These are phyloP conservation scores for Kewa caespitosa DNA, from an alignment of 179 eudicot genomes.

Conservation along the genomic window DNA sequence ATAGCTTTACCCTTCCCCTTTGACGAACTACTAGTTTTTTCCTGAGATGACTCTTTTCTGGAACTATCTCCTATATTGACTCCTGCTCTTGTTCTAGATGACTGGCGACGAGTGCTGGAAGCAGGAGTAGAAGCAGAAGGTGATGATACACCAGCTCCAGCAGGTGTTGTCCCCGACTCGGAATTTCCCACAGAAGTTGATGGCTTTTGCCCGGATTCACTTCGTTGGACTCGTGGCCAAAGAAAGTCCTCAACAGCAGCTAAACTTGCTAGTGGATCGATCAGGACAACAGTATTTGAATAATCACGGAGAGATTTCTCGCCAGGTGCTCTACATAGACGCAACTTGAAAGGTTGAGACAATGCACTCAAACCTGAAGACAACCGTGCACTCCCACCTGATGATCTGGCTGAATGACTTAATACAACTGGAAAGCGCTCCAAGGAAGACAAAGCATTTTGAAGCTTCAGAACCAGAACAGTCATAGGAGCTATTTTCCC, in stretches of 20 bases:
- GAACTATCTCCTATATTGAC: slow-evolving; percentile 59
- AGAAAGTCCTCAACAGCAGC: slow-evolving; percentile 94
- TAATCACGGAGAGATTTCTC: slow-evolving; percentile 96
- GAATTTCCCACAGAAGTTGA: slow-evolving; percentile 65
- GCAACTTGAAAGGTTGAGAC: slow-evolving; percentile 90
- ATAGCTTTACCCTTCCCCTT: slow-evolving; percentile 95
- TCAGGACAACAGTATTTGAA: slow-evolving; percentile 87
- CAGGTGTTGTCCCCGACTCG: slow-evolving; percentile 57
- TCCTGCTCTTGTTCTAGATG: slow-evolving; percentile 72
- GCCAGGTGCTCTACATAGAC: slow-evolving; percentile 88
- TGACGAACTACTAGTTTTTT: slow-evolving; percentile 57
- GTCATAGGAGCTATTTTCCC: slow-evolving; percentile 62
- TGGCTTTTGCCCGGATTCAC: slow-evolving; percentile 81
- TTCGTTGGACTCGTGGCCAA: slow-evolving; percentile 89
- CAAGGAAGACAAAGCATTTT: slow-evolving; percentile 84
- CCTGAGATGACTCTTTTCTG: slow-evolving; percentile 56
- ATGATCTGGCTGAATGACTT: slow-evolving; percentile 80
- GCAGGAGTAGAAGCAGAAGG: slow-evolving; percentile 73
- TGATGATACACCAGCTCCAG: slow-evolving; percentile 63
- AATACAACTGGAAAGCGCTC: slow-evolving; percentile 93
- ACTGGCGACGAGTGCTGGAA: slow-evolving; percentile 62
- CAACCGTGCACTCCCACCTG: slow-evolving; percentile 73
- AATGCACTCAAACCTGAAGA: slow-evolving; percentile 91
- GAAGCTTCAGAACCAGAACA: slow-evolving; percentile 84
- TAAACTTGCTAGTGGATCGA: slow-evolving; percentile 96